Percentiles rank a stretch among this genome's conserved stretches.
Evolutionary conservation across 164 flowering plant species (phyloP).

Genomic region (Euptelea pleiosperma): DNA sequence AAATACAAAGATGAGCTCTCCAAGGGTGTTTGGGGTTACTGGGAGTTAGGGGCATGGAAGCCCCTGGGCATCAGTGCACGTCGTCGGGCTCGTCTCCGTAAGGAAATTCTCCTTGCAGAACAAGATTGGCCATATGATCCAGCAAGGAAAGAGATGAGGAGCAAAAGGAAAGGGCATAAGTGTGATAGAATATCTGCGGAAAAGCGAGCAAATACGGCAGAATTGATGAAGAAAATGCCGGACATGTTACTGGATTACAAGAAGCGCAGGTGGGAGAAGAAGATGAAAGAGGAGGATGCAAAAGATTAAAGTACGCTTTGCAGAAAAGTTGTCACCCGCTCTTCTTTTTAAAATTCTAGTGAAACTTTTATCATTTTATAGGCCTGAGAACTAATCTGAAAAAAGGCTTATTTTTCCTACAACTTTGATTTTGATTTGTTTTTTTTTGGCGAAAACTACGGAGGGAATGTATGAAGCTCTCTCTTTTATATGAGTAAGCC

Average conservation of each 20-base stretch:
- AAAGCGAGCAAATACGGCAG: constrained; percentile 72
- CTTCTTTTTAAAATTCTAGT: no score
- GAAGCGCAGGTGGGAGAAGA: constrained; percentile 93
- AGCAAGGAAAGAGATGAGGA: constrained; percentile 75
- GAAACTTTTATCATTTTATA: no score
- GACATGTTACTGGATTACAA: constrained; percentile 71
- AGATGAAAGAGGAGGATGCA: constrained; percentile 79
- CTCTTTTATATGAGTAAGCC: no score
- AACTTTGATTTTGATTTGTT: no score
- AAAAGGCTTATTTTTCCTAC: no score
- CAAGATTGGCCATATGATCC: constrained; percentile 92
- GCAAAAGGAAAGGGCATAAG: constrained; percentile 84
- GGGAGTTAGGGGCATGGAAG: constrained; percentile 93
- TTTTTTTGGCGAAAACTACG: no score
- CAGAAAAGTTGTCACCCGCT: no score
- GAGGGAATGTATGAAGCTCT: no score
- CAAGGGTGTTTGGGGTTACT: constrained; percentile 93
- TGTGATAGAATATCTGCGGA: constrained; percentile 77
- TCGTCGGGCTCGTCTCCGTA: constrained; percentile 75
- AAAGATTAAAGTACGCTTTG: no score
- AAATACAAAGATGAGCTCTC: constrained; percentile 71
- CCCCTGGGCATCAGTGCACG: constrained; percentile 73
- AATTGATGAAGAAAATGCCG: constrained; percentile 89
- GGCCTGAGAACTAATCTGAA: no score
- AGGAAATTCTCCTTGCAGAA: constrained; percentile 81